Evolutionary conservation across 306 rosid species (phyloP).

Genomic region (Mimosa pudica): DNA sequence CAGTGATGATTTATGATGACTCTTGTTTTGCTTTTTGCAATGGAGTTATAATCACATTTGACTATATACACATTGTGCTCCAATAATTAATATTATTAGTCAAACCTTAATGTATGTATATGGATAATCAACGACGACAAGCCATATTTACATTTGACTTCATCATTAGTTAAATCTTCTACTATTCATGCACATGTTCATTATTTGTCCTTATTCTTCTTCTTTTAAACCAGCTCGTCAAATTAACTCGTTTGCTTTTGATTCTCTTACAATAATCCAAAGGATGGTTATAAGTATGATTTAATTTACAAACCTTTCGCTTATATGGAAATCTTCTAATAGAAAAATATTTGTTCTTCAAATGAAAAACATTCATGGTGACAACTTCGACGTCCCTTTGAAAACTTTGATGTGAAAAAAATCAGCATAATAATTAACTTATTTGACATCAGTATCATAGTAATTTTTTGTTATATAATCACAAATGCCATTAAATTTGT

Average conservation of each 20-base stretch:
- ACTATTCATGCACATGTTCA: background rate
- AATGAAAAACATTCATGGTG: too few relatives aligned
- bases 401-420: too few relatives aligned
- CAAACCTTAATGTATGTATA: background rate
- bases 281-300: too few relatives aligned
- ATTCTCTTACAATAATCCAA: background rate
- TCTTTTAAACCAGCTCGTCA: background rate
- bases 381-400: too few relatives aligned
- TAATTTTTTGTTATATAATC: background rate
- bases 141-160: background rate
- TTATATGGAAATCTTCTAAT: too few relatives aligned
- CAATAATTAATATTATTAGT: background rate
- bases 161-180: background rate
- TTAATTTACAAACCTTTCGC: too few relatives aligned
- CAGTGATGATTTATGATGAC: background rate
- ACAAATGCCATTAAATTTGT: background rate
- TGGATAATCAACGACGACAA: background rate
- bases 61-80: background rate
- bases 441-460: too few relatives aligned
- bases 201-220: background rate
- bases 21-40: background rate
- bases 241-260: background rate
- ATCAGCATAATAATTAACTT: too few relatives aligned
- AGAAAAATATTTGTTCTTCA: too few relatives aligned
- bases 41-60: background rate